Conservation (phyloP, 2,329 filamentous ascomycete species). For the Hymenoscyphus occultus region DNA sequence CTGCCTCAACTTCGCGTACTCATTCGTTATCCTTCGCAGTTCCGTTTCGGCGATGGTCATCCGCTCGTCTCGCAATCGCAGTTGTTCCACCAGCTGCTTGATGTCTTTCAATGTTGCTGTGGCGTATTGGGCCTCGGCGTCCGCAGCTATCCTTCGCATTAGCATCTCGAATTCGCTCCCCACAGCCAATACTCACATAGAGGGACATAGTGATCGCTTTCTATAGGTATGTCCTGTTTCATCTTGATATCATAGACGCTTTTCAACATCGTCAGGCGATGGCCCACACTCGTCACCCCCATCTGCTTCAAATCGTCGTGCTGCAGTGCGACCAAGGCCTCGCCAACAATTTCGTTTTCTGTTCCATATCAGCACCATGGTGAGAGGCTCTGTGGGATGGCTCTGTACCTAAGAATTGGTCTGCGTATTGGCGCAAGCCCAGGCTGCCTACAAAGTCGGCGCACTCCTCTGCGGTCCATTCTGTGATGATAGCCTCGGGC, state of each 20-base stretch:
- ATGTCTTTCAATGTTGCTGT: conserved; percentile 92
- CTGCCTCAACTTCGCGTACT: conserved; percentile 84
- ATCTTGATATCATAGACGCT: conserved; percentile 96
- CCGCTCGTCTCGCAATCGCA: conserved; percentile 85
- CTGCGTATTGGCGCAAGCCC: conserved; percentile 78
- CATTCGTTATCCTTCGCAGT: conserved; percentile 77
- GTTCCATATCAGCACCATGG: conserved; percentile 33
- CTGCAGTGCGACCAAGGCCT: conserved; percentile 81
- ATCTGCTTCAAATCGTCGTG: conserved; percentile 95
- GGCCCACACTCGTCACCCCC: conserved; percentile 88
- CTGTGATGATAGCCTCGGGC: conserved; percentile 71
- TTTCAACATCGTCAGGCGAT: conserved; percentile 91
- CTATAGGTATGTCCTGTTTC: conserved; percentile 85
- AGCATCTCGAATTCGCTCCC: conserved; percentile 18
- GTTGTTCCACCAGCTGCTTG: conserved; percentile 82
- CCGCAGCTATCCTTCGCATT: conserved; percentile 63
- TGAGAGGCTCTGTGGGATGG: conserved; percentile 11
- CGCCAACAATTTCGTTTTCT: conserved; percentile 95
- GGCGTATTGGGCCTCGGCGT: conserved; percentile 80
- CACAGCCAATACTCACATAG: conserved; percentile 61
- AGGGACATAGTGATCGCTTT: conserved; percentile 90
- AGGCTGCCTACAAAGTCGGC: conserved; percentile 82
- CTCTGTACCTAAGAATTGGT: conserved; percentile 73
- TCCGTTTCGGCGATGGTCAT: conserved; percentile 82
- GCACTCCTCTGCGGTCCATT: conserved; percentile 84